A percentile compares a stretch with the other conserved stretches of the same genome.
phyloP scores from a whole-genome alignment of 148 eudicot genomes.

The Chenopodium suecicum region DNA sequence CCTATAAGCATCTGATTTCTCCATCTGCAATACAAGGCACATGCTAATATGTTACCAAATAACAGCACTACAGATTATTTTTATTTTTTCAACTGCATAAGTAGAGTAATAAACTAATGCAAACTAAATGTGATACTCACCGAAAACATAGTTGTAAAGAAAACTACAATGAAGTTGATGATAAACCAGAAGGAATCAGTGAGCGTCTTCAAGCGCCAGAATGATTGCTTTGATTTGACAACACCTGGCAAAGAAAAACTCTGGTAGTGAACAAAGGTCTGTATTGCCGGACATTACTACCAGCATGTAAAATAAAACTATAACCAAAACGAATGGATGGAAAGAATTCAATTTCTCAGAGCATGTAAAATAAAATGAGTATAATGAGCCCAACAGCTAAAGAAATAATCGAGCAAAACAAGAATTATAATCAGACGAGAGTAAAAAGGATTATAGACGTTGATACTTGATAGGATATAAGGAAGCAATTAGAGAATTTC shows the following conservation, averaged over 20 bases:
- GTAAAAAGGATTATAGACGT: background rate
- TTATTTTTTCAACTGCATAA: background rate
- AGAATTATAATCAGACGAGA: background rate
- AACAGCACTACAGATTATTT: background rate
- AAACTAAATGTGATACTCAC: conserved; percentile 36
- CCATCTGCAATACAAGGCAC: conserved; percentile 55
- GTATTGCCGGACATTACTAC: background rate
- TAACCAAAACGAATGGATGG: background rate
- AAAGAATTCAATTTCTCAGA: background rate
- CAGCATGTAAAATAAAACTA: background rate
- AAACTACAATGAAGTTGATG: conserved; percentile 60
- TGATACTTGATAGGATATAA: background rate
- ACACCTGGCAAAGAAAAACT: conserved; percentile 50
- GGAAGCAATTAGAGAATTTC: background rate
- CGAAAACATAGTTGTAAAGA: conserved; percentile 85
- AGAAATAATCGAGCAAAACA: background rate
- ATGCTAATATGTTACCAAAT: background rate
- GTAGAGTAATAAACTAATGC: background rate
- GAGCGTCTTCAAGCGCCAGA: conserved; percentile 83
- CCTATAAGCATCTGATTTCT: conserved; percentile 77
- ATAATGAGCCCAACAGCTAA: background rate
- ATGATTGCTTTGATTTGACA: conserved; percentile 67
- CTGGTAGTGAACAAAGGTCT: background rate
- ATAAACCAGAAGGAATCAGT: conserved; percentile 74
- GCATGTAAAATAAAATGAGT: background rate